Base-by-base conservation (phyloP, 306 rosid genomes). In the Mucuna pruriens region DNA sequence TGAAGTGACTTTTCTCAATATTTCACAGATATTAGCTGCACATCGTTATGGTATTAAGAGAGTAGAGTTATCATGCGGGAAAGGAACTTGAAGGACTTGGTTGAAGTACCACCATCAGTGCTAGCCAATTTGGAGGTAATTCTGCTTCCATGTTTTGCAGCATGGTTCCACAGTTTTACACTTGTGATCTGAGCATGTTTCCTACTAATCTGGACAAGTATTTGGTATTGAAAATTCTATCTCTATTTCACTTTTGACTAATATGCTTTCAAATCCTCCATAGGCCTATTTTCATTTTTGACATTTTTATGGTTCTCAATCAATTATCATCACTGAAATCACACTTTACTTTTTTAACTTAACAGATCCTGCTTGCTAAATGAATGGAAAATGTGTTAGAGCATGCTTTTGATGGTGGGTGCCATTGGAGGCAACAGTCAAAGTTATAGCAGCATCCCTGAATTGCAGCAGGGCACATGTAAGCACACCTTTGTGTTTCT, bases 31-130 rank as follows among this genome's bases (percentile, higher is more conserved):
- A 83, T 88, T 94, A 88, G 98, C 97, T 45, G 98, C 98, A 15
- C 97, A 94, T 67, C 94, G 98, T 64, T 85, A 75, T 67, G 98
- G 98, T 74, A 90, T 92, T 62, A 94, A 84, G 75, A 92, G 98
- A 77, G 92, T 94, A 92, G 98, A 77, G 92, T 94, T 62, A 92
- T 94, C 83, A 87, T 94, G 29, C 98, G 97, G 38, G 94, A 94
- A 85, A 90, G 97, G 89, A 94, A 92, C 83, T 80, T 89, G 92
- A 94, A 94, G 80, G 98, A 92, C 89, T 86, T 94, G 77, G 96
- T 78, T 76, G 98, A 94, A 85, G 94, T 94, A 51, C 98, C 98
- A 63, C 46, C 98, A 31, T 85, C 90, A 51, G 97, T 94, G 82
- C 89, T 94, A 57, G 90, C 91, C 44, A 85, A 75, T 83, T 65